phyloP scores from a whole-genome alignment of 2,329 filamentous ascomycete species.

The Aspergillus tamarii region DNA sequence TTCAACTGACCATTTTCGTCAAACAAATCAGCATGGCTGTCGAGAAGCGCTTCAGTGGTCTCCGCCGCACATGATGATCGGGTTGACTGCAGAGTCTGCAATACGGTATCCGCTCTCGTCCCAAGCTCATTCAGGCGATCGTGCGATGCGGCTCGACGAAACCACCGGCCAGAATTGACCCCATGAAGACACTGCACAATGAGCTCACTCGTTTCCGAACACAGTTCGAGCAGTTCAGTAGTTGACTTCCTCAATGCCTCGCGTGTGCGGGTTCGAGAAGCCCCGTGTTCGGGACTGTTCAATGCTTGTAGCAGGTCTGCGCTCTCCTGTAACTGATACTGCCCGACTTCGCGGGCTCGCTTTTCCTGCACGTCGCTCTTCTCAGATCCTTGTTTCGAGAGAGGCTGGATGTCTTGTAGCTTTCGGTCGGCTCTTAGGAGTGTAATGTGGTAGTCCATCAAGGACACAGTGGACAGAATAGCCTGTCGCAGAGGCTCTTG shows the following conservation, averaged over 20 bases:
- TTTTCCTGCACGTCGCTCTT: constrained; percentile 19
- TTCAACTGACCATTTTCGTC: constrained; percentile 30
- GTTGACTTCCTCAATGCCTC: constrained; percentile 36
- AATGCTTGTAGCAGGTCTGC: constrained; percentile 42
- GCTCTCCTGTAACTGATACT: constrained; percentile 38
- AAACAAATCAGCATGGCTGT: constrained; percentile 14
- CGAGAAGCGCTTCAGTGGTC: constrained; percentile 47
- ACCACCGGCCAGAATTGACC: constrained; percentile 33
- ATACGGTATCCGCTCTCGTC: constrained; percentile 8
- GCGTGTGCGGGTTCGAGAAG: constrained; percentile 36
- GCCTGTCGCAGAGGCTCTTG: constrained; percentile 40
- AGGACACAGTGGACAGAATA: constrained; percentile 36
- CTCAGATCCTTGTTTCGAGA: not conserved
- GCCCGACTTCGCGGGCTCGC: constrained; percentile 25
- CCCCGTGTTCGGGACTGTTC: constrained; percentile 40
- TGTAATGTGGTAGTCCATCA: constrained; percentile 49
- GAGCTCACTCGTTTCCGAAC: constrained; percentile 26
- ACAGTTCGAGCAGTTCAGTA: constrained; percentile 27
- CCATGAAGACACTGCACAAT: constrained; percentile 30
- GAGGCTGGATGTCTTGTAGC: not conserved
- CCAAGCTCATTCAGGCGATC: constrained; percentile 22
- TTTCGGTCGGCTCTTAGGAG: constrained; percentile 15
- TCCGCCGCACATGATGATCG: constrained; percentile 22
- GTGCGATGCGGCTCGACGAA: constrained; percentile 20
- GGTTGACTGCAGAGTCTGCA: constrained; percentile 31